A percentile compares a stretch with the other conserved stretches of the same genome.
phyloP scores from a whole-genome alignment of 805 yeast species.

The Zygosaccharomyces rouxii region DNA sequence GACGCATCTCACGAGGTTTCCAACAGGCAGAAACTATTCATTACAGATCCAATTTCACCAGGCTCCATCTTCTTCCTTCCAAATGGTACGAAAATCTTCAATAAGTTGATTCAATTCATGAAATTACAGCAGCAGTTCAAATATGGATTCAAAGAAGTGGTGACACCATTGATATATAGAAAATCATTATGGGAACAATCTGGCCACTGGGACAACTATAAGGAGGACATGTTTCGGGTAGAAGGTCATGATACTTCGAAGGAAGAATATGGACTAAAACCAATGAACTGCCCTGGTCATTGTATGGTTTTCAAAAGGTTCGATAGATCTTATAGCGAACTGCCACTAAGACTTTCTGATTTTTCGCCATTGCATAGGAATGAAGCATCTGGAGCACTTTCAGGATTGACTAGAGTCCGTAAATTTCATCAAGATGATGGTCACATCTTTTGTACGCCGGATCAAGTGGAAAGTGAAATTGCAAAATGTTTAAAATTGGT shows the following conservation, averaged over 20 bases:
- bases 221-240: slow-evolving; percentile 91
- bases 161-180: slow-evolving; percentile 85
- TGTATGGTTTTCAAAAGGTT: slow-evolving; percentile 74
- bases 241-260: slow-evolving; percentile 45
- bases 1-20: slow-evolving; percentile 32
- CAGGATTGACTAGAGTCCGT: slow-evolving; percentile 89
- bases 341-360: slow-evolving; percentile 83
- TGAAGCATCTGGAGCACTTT: slow-evolving; percentile 89
- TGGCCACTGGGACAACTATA: slow-evolving; percentile 95
- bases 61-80: slow-evolving; percentile 92
- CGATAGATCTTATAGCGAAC: slow-evolving; percentile 76
- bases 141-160: slow-evolving; percentile 86
- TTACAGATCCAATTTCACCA: slow-evolving; percentile 78
- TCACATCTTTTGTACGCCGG: slow-evolving; percentile 82
- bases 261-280: slow-evolving; percentile 75
- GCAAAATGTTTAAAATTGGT: slow-evolving; percentile 65
- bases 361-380: slow-evolving; percentile 91
- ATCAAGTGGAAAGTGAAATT: slow-evolving; percentile 75
- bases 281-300: slow-evolving; percentile 96
- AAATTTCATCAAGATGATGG: slow-evolving; percentile 98
- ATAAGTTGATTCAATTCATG: slow-evolving; percentile 76
- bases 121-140: slow-evolving; percentile 64
- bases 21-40: slow-evolving; percentile 66
- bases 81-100: slow-evolving; percentile 84
- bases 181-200: slow-evolving; percentile 81